Conservation (phyloP, 2,329 filamentous ascomycete genomes). For the Aspergillus sp. region DNA sequence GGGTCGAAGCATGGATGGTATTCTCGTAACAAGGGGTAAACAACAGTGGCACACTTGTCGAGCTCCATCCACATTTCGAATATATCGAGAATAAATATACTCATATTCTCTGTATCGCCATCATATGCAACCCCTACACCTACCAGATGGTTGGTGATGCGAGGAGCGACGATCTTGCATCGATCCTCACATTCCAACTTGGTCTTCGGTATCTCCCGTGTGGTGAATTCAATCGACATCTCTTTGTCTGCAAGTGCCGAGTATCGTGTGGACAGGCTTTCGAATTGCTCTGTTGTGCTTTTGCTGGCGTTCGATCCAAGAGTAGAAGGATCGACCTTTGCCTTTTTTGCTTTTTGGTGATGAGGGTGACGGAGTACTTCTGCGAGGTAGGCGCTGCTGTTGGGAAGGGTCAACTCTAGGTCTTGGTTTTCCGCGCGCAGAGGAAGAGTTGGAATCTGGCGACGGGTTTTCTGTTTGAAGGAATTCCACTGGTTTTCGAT, state of each 20-base stretch:
- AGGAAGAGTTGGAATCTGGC: slow-evolving; percentile 41
- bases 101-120: slow-evolving; percentile 46
- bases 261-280: slow-evolving; percentile 4
- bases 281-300: slow-evolving; percentile 7
- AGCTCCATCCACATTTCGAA: slow-evolving; percentile 57
- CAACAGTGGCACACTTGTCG: slow-evolving; percentile 43
- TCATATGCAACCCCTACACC: slow-evolving; percentile 35
- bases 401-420: slow-evolving; percentile 34
- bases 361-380: slow-evolving; percentile 2
- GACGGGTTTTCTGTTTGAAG: slow-evolving; percentile 35
- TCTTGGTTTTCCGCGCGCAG: slow-evolving; percentile 26
- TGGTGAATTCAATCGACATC: neutral
- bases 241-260: slow-evolving; percentile 10
- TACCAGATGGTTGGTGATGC: slow-evolving; percentile 33
- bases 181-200: slow-evolving; percentile 3
- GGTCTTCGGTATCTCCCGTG: neutral
- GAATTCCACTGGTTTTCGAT: slow-evolving; percentile 35
- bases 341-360: neutral
- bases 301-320: slow-evolving; percentile 2
- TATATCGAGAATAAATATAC: slow-evolving; percentile 48
- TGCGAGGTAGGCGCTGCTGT: slow-evolving; percentile 35
- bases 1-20: slow-evolving; percentile 51
- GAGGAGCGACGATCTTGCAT: slow-evolving; percentile 27
- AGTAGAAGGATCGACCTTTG: neutral
- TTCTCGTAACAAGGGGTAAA: slow-evolving; percentile 45